A percentile compares a stretch with the other conserved stretches of the same genome.
Evolutionary conservation across 208 protist genomes (phyloP).

Genomic region (Acanthamoeba castellanii): DNA sequence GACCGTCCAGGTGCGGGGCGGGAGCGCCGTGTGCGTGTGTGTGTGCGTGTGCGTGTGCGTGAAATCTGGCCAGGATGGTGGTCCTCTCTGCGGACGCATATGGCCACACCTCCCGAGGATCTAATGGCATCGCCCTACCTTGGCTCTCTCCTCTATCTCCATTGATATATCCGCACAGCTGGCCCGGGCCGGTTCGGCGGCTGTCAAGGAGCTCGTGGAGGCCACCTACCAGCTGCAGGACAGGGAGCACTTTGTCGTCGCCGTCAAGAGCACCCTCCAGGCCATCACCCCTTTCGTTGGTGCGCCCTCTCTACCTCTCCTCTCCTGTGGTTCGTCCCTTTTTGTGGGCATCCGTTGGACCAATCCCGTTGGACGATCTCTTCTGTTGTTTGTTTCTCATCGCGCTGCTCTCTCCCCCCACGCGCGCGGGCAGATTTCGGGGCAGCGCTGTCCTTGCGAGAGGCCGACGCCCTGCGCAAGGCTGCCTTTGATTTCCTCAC

Average conservation of each 20-base stretch:
- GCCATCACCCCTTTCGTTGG: constrained; percentile 18
- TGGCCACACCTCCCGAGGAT: not conserved
- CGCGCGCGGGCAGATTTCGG: not conserved
- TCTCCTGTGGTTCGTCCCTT: not conserved
- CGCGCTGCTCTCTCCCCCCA: not conserved
- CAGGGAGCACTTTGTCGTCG: not conserved
- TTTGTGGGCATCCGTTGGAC: not conserved
- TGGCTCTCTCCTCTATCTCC: no score
- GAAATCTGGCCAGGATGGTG: not conserved
- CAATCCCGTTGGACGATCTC: not conserved
- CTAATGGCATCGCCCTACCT: not conserved
- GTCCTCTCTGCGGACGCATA: not conserved
- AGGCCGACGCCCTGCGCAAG: not conserved
- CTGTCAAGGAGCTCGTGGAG: constrained; percentile 50
- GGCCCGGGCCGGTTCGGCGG: constrained; percentile 11
- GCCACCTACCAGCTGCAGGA: constrained; percentile 52
- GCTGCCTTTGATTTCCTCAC: constrained; percentile 50
- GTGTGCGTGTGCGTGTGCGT: not conserved
- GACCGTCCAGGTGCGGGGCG: constrained; percentile 1
- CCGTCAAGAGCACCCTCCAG: constrained; percentile 9
- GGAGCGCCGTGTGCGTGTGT: no score
- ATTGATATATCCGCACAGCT: not conserved
- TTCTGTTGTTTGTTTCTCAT: not conserved
- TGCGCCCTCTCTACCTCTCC: not conserved
- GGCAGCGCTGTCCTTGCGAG: not conserved